Evolutionary conservation across 75 land plant species (phyloP).

Genomic region (Pinus albicaulis): DNA sequence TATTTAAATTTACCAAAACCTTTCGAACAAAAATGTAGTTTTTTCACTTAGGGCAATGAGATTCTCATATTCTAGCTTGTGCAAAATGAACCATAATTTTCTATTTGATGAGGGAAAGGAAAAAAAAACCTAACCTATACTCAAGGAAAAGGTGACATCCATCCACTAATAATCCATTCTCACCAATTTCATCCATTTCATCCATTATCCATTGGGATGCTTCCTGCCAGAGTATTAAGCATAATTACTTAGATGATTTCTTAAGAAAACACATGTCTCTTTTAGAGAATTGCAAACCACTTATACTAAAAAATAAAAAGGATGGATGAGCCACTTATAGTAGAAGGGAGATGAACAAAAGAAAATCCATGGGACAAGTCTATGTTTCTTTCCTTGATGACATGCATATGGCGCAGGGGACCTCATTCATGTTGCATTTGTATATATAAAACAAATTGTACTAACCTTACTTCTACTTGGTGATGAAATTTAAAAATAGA

Average conservation of each 20-base stretch:
- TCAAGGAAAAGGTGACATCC: conserved; percentile 43
- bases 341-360: conserved; percentile 46
- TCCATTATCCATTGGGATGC: conserved; percentile 59
- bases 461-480: no score
- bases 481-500: no score
- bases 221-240: conserved; percentile 18
- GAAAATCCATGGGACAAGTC: conserved; percentile 53
- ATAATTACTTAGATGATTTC: no score
- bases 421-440: conserved; percentile 41
- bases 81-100: background rate
- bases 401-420: conserved; percentile 44
- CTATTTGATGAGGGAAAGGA: background rate
- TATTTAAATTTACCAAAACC: no score
- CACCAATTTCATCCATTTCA: conserved; percentile 32
- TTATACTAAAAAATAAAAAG: no score
- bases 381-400: conserved; percentile 42
- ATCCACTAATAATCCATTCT: conserved; percentile 39
- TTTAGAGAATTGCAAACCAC: no score
- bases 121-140: conserved; percentile 33
- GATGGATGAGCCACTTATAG: conserved; percentile 15
- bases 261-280: no score
- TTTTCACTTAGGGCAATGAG: background rate
- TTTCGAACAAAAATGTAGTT: no score
- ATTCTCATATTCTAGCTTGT: background rate
- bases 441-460: background rate